Evolutionary conservation across 805 yeast species (phyloP).

Genomic region (Maudiozyma turicensis): DNA sequence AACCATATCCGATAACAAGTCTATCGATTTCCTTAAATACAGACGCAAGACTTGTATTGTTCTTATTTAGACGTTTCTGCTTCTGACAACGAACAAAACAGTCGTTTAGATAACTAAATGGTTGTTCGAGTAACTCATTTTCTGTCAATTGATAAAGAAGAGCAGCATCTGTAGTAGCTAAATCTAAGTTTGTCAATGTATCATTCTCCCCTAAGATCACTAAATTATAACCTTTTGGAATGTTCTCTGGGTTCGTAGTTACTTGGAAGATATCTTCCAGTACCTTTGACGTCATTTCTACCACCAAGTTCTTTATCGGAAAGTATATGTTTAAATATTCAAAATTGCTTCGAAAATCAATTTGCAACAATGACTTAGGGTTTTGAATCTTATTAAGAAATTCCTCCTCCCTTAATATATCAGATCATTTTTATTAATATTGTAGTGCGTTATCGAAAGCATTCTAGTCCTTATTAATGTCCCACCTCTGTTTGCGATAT

Average conservation of each 20-base stretch:
- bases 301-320: no score
- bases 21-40: slow-evolving; percentile 39
- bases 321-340: no score
- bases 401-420: no score
- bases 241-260: slow-evolving; percentile 13
- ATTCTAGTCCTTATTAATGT: no score
- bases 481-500: no score
- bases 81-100: slow-evolving; percentile 24
- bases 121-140: slow-evolving; percentile 17
- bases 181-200: background rate
- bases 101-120: slow-evolving; percentile 22
- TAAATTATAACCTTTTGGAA: slow-evolving; percentile 6
- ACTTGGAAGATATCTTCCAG: slow-evolving; percentile 23
- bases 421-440: no score
- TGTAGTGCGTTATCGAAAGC: no score
- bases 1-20: slow-evolving; percentile 43
- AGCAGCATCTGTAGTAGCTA: slow-evolving; percentile 21
- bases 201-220: background rate
- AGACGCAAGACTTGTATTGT: slow-evolving; percentile 31
- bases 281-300: slow-evolving; percentile 3
- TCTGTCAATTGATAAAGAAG: slow-evolving; percentile 27
- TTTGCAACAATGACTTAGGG: no score
- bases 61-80: slow-evolving; percentile 36
- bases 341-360: no score
- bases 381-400: no score